A percentile compares a stretch with the other conserved stretches of the same genome.
Conservation (phyloP, 2,329 filamentous ascomycete genomes). For the Diaporthe longicolla region DNA sequence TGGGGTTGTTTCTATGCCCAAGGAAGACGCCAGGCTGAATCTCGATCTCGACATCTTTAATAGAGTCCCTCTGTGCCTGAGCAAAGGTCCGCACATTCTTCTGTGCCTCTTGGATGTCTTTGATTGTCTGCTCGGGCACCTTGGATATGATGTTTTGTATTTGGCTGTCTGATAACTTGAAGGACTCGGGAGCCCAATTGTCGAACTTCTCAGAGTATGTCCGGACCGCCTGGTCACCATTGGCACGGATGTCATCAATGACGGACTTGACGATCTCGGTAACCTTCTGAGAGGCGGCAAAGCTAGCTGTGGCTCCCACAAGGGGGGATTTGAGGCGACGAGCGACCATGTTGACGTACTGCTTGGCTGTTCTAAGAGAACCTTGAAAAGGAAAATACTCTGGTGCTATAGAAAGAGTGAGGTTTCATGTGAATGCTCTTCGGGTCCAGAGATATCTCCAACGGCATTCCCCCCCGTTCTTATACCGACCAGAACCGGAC, state of each 20-base stretch:
- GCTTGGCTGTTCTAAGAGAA: not conserved
- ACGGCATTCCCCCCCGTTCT: conserved; percentile 19
- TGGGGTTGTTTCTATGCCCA: conserved; percentile 65
- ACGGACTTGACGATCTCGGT: conserved; percentile 60
- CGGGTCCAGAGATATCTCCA: not conserved
- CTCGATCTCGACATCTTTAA: conserved; percentile 67
- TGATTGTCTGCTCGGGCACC: conserved; percentile 59
- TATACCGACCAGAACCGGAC: not conserved
- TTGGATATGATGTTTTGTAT: conserved; percentile 61
- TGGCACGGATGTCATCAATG: conserved; percentile 60
- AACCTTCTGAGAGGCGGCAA: conserved; percentile 35
- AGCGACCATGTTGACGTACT: conserved; percentile 36
- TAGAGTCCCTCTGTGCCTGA: conserved; percentile 58
- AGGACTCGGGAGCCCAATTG: conserved; percentile 64
- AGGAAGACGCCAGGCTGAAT: conserved; percentile 64
- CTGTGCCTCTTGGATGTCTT: conserved; percentile 60
- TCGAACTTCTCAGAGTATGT: conserved; percentile 67
- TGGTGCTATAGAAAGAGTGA: not conserved
- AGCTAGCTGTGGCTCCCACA: conserved; percentile 38
- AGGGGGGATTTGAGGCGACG: conserved; percentile 36
- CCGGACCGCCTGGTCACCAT: conserved; percentile 64
- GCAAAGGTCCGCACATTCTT: conserved; percentile 64
- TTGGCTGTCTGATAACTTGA: conserved; percentile 61
- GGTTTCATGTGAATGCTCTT: not conserved
- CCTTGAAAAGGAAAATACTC: not conserved